Evolutionary conservation across 768 basidiomycete species (phyloP), one percentile per base, ranked within the genome.

Genomic region (Ramaria sp.): DNA sequence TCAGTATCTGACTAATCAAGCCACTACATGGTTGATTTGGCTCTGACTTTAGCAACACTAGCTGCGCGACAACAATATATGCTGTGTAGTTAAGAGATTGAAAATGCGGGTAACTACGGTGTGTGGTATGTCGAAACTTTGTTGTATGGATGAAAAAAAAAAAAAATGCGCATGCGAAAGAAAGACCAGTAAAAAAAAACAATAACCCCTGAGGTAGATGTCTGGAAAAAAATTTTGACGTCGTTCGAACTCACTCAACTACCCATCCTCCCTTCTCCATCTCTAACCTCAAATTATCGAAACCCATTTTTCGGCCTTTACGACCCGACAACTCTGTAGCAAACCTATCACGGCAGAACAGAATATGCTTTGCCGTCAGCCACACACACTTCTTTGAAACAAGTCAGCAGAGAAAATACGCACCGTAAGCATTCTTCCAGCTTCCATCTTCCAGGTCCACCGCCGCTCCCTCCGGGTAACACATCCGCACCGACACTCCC

Each of bases 371-470:
- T 39, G 43, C 25, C 24, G 22, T 12, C 39, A 42, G 34, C 10
- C 27, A 44, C 20, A 50, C 55, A 15, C 42, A 36, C 50, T 37
- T 20, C 16, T 44, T 32, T 10, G 8, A 22, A 25, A 13, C n/a
- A 30, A 13, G 32, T 24, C 13, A 25, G 10, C 30, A 32, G 10
- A 48, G 22, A 48, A 24, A 13, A 50, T 3, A 65, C 70, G 50
- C 51, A 88, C 85, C 83, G 73, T 61, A 92, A 65, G 65, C 88
- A 91, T 61, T 91, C 88, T 59, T 91, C 88, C 48, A 91, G 65
- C 58, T 79, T 76, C 88, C 89, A 92, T 52, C 79, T 71, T 12
- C 80, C 79, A 9, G 27, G 20, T 20, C 45, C 50, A 20, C 20
- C 27, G 50, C 50, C 28, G 24, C 37, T 52, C 24, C 67, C 66